phyloP scores from a whole-genome alignment of 164 flowering plant species.

The Sextonia rubra region DNA sequence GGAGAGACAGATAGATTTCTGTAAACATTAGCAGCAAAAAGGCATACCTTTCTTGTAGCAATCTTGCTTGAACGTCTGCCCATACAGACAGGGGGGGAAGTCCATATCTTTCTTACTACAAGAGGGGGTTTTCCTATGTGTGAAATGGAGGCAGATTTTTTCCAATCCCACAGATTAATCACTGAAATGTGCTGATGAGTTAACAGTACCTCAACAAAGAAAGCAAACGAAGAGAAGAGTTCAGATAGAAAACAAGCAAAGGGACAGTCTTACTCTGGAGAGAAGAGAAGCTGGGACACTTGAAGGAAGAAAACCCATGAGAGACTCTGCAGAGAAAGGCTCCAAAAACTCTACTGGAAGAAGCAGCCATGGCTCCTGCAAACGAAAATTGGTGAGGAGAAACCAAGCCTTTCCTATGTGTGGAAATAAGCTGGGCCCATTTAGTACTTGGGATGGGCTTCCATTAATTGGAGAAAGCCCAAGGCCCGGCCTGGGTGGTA shows the following conservation, averaged over 20 bases:
- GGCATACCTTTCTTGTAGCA: conserved; percentile 83
- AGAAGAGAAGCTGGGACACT: conserved; percentile 23
- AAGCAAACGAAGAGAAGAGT: conserved; percentile 4
- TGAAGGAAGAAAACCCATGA: conserved; percentile 35
- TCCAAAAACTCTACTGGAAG: conserved; percentile 39
- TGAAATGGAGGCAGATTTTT: conserved; percentile 19
- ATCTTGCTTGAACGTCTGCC: conserved; percentile 92
- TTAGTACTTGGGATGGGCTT: too few relatives aligned
- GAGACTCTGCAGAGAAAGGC: conserved; percentile 45
- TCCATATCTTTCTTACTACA: conserved; percentile 56
- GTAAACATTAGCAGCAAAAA: background rate
- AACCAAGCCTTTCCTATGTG: too few relatives aligned
- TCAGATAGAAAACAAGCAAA: background rate
- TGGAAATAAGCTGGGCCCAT: too few relatives aligned
- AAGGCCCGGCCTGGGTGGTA: too few relatives aligned
- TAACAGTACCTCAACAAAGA: conserved; percentile 6
- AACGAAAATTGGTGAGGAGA: too few relatives aligned
- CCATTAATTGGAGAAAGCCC: too few relatives aligned
- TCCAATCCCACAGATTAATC: conserved; percentile 19
- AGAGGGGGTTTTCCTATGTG: conserved; percentile 13
- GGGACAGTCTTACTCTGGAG: conserved; percentile 19
- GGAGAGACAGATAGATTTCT: background rate
- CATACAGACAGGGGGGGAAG: conserved; percentile 74
- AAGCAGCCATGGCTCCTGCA: conserved; percentile 22
- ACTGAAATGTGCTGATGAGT: conserved; percentile 21